Evolutionary conservation across 352 stramenopile species (phyloP).

Genomic region (Globisporangium megalacanthum): DNA sequence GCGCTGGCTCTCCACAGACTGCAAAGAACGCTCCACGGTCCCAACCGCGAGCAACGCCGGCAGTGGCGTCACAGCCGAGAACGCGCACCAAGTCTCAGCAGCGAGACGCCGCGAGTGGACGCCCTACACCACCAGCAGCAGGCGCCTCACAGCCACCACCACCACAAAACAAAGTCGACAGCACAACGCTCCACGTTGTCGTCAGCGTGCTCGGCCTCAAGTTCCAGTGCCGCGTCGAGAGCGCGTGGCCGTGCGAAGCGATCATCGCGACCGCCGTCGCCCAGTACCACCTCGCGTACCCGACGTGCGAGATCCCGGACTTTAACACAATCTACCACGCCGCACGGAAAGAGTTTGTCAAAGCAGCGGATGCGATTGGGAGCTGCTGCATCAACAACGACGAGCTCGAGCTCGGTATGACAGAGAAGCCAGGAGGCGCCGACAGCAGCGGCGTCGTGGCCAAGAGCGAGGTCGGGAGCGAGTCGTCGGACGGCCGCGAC

Average conservation of each 20-base stretch:
- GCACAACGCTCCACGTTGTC: slow-evolving; percentile 36
- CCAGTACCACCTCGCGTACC: slow-evolving; percentile 53
- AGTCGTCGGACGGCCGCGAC: slow-evolving; percentile 20
- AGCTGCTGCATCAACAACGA: slow-evolving; percentile 47
- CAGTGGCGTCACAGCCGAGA: slow-evolving; percentile 3
- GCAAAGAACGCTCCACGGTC: slow-evolving; percentile 1
- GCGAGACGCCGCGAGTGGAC: slow-evolving; percentile 5
- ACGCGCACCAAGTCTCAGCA: slow-evolving; percentile 6
- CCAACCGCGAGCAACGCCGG: neutral
- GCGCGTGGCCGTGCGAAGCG: slow-evolving; percentile 60
- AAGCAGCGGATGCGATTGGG: slow-evolving; percentile 39
- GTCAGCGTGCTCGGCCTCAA: slow-evolving; percentile 43
- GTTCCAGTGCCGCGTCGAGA: slow-evolving; percentile 51
- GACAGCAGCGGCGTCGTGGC: neutral
- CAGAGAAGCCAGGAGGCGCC: slow-evolving; percentile 19
- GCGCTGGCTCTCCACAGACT: slow-evolving; percentile 1
- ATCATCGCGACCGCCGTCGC: slow-evolving; percentile 59
- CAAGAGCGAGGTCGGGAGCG: slow-evolving; percentile 22
- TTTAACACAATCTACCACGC: slow-evolving; percentile 72
- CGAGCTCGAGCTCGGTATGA: slow-evolving; percentile 59
- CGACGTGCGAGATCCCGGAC: slow-evolving; percentile 62
- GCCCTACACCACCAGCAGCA: slow-evolving; percentile 9
- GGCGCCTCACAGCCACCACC: neutral
- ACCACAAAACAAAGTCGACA: neutral
- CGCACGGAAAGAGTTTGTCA: slow-evolving; percentile 46